A percentile compares a stretch with the other conserved stretches of the same genome.
phyloP scores from a whole-genome alignment of 148 eudicot species.

The Selenicereus undatus region DNA sequence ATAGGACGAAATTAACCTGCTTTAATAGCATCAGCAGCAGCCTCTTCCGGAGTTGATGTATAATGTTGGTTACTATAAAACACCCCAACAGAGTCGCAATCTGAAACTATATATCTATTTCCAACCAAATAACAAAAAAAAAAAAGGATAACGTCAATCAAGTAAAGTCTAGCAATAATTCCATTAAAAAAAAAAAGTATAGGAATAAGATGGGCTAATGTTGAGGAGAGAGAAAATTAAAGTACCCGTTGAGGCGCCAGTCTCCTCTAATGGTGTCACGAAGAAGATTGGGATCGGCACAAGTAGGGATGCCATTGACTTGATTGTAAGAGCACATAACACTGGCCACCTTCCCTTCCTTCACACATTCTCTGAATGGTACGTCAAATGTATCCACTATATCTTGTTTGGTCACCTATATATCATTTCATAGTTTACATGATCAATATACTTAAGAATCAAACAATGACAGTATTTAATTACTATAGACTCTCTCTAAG shows the following conservation, averaged over 20 bases:
- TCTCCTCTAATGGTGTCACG: slow-evolving; percentile 54
- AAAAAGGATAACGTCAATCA: background rate
- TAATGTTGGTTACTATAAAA: slow-evolving; percentile 69
- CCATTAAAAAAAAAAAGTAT: too few species aligned
- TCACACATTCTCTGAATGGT: slow-evolving; percentile 76
- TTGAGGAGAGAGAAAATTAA: background rate
- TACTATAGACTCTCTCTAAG: too few species aligned
- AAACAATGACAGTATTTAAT: too few species aligned
- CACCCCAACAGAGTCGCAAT: slow-evolving; percentile 88
- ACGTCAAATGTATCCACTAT: slow-evolving; percentile 72
- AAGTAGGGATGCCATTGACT: slow-evolving; percentile 84
- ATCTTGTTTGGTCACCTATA: slow-evolving; percentile 87
- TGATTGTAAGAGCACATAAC: slow-evolving; percentile 96
- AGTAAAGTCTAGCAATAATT: too few species aligned
- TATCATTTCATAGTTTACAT: background rate
- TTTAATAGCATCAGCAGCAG: slow-evolving; percentile 81
- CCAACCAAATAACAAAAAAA: too few species aligned
- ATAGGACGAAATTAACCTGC: slow-evolving; percentile 44
- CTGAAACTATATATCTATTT: slow-evolving; percentile 76
- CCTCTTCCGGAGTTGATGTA: slow-evolving; percentile 80
- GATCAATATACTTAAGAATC: background rate
- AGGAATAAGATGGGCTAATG: too few species aligned
- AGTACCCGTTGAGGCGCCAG: slow-evolving; percentile 80
- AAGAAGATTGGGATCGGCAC: slow-evolving; percentile 85
- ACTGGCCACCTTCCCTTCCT: slow-evolving; percentile 84